phyloP scores from a whole-genome alignment of 805 yeast species.

The Blastobotrys attinorum region DNA sequence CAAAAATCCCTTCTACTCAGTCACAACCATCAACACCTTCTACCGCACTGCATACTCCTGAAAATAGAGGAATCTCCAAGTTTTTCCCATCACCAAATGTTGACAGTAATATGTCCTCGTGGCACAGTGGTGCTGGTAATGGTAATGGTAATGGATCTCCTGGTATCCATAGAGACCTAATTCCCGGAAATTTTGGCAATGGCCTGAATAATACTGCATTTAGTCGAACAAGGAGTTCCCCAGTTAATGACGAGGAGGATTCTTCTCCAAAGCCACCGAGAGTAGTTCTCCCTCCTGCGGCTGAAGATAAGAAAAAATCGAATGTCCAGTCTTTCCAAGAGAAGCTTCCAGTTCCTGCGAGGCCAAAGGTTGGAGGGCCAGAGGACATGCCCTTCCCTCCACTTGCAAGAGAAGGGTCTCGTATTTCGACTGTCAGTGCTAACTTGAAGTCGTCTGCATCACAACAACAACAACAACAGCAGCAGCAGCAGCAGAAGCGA shows the following conservation, averaged over 20 bases:
- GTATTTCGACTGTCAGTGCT: not conserved
- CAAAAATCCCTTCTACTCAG: not conserved
- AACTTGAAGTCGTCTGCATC: too few relatives aligned
- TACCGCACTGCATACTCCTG: constrained; percentile 1
- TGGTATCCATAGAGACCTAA: not conserved
- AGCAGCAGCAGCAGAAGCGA: too few relatives aligned
- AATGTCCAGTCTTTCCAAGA: not conserved
- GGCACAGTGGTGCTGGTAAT: too few relatives aligned
- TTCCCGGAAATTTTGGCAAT: not conserved
- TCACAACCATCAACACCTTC: constrained; percentile 2
- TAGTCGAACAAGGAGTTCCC: not conserved
- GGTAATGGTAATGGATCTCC: constrained; percentile 4
- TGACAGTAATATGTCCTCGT: constrained; percentile 1
- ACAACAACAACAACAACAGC: too few relatives aligned
- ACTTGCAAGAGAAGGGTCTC: not conserved
- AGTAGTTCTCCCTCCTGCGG: constrained; percentile 12
- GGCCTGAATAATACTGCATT: too few relatives aligned
- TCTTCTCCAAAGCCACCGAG: constrained; percentile 1
- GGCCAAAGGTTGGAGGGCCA: not conserved
- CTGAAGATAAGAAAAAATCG: not conserved
- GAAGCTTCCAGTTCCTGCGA: not conserved
- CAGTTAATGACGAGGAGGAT: not conserved
- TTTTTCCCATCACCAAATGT: constrained; percentile 14
- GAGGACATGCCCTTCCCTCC: constrained; percentile 5
- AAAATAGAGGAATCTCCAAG: constrained; percentile 4